Base-by-base conservation (phyloP, 176 grass and related monocot species). In the Otatea glauca region DNA sequence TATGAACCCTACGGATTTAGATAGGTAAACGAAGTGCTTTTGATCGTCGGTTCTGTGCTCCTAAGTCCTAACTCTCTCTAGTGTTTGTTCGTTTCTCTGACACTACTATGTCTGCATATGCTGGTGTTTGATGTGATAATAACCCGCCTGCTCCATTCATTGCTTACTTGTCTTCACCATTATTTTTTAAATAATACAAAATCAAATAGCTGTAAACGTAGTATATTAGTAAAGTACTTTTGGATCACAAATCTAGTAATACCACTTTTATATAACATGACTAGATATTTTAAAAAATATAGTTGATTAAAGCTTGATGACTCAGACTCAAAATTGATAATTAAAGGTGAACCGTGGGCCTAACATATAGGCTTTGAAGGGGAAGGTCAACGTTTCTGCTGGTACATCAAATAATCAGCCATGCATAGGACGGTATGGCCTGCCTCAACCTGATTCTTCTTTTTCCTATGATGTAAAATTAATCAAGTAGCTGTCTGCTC, bases 371-470 rank as follows among this genome's bases (percentile, higher is more conserved):
- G 77, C 32, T 29, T 29, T 29, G 25, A 43, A 47, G 15, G 38
- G 78, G 15, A 58, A 86, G 78, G 88, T 90, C 88, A 90, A 90
- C 88, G 55, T 44, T 81, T 90, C 78, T 47, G 78, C 88, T 82
- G 72, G 25, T 39, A 56, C 88, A 65, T 67, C 70, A 68, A 68
- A 34, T 72, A 14, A 39, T 63, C 56, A 73, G 7, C 60, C 70
- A 18, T 13, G 70, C 64, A 34, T 12, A 12, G 55, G 53, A 69
- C 54, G 58, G 58, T 68, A 81, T 44, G 77, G 85, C 62, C 39
- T 29, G 15, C 64, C 13, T 50, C 29, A 81, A 42, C 34, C 65
- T 41, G 65, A 42, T 54, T 27, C 64, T 62, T 67, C 56, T 58
- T 47, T 21, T 17, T 7, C 17, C 64, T 14, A 66, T 38, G 63